Conservation (phyloP, 345 rosid species). For the Syzygium jambos region DNA sequence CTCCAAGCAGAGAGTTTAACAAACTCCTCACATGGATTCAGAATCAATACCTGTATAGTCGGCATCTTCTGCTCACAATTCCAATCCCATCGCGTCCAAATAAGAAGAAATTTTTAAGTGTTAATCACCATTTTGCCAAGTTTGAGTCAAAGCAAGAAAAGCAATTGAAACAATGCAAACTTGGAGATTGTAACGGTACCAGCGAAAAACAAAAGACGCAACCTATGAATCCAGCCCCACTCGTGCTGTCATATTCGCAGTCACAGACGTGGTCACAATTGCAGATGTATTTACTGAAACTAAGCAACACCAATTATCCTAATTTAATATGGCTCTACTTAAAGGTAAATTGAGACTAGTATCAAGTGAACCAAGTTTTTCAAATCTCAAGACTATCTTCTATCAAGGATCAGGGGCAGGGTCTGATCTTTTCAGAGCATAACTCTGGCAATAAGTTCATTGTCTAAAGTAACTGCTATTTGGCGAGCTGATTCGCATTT, state of each 20-base stretch:
- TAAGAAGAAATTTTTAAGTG: conserved; percentile 3
- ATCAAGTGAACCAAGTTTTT: background rate
- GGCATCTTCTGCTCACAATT: conserved; percentile 80
- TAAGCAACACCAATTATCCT: background rate
- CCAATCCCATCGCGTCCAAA: conserved; percentile 10
- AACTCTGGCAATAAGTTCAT: background rate
- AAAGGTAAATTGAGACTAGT: background rate
- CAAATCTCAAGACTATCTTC: background rate
- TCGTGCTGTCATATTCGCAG: background rate
- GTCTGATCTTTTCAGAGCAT: background rate
- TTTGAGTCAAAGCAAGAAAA: background rate
- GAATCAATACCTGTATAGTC: conserved; percentile 56
- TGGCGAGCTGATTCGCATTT: background rate
- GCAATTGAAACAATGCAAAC: background rate
- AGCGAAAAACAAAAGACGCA: background rate
- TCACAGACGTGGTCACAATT: background rate
- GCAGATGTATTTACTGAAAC: background rate
- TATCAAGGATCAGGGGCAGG: background rate
- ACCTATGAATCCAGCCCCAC: background rate
- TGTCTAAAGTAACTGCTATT: background rate
- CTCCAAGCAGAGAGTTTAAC: background rate
- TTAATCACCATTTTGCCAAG: background rate
- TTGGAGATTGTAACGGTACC: background rate
- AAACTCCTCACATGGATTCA: background rate
- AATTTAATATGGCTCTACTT: background rate